A percentile compares a stretch with the other conserved stretches of the same genome.
Evolutionary conservation across 108 stramenopile species (phyloP).

Genomic region (Aurantiochytrium sp.): DNA sequence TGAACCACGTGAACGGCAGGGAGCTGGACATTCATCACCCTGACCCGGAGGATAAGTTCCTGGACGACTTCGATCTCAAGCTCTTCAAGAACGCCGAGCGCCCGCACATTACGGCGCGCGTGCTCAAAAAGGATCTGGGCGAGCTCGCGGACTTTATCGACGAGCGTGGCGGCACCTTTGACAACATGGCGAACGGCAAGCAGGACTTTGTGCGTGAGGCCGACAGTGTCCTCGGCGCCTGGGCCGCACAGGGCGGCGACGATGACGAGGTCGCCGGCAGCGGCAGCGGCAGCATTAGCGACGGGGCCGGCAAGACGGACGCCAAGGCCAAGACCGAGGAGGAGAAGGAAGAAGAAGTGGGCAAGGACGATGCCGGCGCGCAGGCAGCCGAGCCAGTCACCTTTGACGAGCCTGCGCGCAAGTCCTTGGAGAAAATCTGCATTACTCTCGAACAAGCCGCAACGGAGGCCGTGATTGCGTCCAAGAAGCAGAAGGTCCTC

Average conservation of each 20-base stretch:
- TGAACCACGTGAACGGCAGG: not conserved
- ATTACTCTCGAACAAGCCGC: not conserved
- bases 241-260: not conserved
- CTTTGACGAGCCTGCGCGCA: not conserved
- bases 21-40: constrained; percentile 3
- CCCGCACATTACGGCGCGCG: not conserved
- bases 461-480: constrained; percentile 10
- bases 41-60: not conserved
- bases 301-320: no score
- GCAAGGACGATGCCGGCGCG: not conserved
- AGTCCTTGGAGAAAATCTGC: not conserved
- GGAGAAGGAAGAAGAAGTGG: not conserved
- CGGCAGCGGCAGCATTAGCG: no score
- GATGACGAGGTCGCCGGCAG: not conserved
- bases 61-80: constrained; percentile 10
- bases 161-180: not conserved
- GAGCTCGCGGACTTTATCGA: constrained; percentile 3
- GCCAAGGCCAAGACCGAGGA: not conserved
- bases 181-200: not conserved
- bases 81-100: not conserved
- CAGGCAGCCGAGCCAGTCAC: not conserved
- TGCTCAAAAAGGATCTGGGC: constrained; percentile 7
- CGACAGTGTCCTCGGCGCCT: not conserved
- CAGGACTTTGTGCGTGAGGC: not conserved
- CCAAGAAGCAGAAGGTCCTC: not conserved